Conservation (phyloP, 163 green algal species). For the Prototheca wickerhamii region DNA sequence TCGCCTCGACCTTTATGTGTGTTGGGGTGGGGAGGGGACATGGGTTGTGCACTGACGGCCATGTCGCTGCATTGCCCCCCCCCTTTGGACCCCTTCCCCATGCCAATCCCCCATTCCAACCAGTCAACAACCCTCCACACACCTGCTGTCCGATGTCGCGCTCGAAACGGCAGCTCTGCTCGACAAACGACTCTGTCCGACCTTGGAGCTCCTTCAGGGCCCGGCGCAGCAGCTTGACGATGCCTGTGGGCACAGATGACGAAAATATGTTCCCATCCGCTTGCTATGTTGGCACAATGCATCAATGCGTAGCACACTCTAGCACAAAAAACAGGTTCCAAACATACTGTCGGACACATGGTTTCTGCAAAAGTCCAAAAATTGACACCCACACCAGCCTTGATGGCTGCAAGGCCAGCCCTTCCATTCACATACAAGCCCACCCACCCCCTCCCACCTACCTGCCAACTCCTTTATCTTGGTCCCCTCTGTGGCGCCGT, state of each 20-base stretch:
- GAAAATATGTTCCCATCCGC: neutral
- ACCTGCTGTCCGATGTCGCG: conserved; percentile 51
- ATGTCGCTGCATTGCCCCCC: no score
- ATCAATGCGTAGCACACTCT: neutral
- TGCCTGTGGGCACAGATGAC: conserved; percentile 27
- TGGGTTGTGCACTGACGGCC: no score
- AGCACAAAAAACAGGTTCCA: no score
- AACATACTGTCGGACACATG: no score
- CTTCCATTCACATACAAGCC: neutral
- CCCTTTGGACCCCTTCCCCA: no score
- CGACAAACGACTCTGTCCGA: conserved; percentile 45
- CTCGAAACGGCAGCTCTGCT: conserved; percentile 48
- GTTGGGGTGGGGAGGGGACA: neutral
- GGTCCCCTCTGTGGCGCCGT: conserved; percentile 69
- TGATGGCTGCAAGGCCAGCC: neutral
- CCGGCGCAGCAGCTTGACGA: conserved; percentile 70
- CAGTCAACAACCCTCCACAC: neutral
- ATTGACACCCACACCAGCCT: no score
- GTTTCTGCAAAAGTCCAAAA: no score
- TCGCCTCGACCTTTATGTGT: conserved; percentile 46
- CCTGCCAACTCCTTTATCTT: conserved; percentile 73
- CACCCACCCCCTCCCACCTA: conserved; percentile 3
- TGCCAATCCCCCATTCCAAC: neutral
- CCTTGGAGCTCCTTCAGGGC: conserved; percentile 53
- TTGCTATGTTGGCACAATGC: neutral